These are phyloP conservation scores for Aspergillus bertholletiae DNA, from an alignment of 495 filamentous ascomycete genomes.

Conservation along the genomic window DNA sequence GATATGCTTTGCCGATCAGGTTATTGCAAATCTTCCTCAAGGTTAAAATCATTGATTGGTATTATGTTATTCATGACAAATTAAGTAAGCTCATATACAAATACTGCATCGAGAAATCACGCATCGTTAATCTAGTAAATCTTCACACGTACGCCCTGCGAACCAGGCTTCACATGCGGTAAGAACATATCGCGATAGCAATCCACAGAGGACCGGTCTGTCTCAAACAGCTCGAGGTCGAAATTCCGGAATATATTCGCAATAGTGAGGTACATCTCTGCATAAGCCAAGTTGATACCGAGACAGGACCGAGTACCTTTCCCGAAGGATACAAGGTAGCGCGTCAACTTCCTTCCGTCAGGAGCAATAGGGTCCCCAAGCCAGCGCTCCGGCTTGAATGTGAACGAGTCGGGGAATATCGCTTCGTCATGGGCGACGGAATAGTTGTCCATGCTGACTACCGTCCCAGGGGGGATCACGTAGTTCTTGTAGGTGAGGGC, in stretches of 20 bases:
- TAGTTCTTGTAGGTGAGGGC: conserved; percentile 12
- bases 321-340: conserved; percentile 28
- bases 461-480: conserved; percentile 27
- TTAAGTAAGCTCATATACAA: background rate
- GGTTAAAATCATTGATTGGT: no score
- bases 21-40: no score
- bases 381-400: conserved; percentile 47
- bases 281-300: conserved; percentile 40
- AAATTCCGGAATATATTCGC: conserved; percentile 42
- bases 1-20: background rate
- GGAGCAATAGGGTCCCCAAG: conserved; percentile 14
- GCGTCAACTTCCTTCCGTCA: conserved; percentile 14
- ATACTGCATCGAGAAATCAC: background rate
- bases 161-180: conserved; percentile 7
- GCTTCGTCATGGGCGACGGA: conserved; percentile 26
- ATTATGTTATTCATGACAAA: background rate
- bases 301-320: conserved; percentile 31
- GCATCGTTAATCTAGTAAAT: background rate
- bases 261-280: conserved; percentile 43
- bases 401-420: conserved; percentile 30
- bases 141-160: conserved; percentile 10
- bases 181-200: conserved; percentile 10
- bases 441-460: conserved; percentile 31
- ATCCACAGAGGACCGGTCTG: conserved; percentile 3
- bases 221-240: conserved; percentile 18